phyloP scores from a whole-genome alignment of 257 asterid species.

The Osmanthus fragrans region DNA sequence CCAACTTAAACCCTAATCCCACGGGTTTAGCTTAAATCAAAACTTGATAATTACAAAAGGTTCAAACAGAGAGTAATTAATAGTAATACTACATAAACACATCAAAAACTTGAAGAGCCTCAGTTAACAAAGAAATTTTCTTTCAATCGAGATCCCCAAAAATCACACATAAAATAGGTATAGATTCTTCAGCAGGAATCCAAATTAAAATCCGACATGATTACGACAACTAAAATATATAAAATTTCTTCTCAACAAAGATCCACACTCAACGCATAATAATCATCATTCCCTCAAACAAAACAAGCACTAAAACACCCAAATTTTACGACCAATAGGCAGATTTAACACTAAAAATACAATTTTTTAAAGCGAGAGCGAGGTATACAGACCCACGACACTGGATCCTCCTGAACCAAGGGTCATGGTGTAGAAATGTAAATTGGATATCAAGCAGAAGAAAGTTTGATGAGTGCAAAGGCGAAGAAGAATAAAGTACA shows the following conservation, averaged over 20 bases:
- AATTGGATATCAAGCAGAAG: conserved; percentile 26
- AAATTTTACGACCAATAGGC: neutral
- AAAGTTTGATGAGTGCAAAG: conserved; percentile 30
- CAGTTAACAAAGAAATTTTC: neutral
- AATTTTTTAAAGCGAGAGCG: neutral
- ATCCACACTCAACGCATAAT: conserved; percentile 15
- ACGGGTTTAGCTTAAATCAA: neutral
- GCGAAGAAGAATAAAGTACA: too few relatives aligned
- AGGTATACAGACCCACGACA: conserved; percentile 56
- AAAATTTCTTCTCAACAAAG: neutral
- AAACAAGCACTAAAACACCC: neutral
- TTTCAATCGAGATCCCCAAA: conserved; percentile 3
- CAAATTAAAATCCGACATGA: conserved; percentile 3
- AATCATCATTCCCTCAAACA: neutral
- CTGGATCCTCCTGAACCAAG: conserved; percentile 89
- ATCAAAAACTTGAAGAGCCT: neutral
- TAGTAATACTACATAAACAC: neutral
- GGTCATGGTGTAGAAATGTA: conserved; percentile 42
- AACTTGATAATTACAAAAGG: too few relatives aligned
- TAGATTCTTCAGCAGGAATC: neutral
- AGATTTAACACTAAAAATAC: neutral
- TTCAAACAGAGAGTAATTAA: too few relatives aligned
- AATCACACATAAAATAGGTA: neutral
- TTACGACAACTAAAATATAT: neutral
- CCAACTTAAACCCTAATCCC: too few relatives aligned